Conservation (phyloP, 78 protist genomes). For the Capsaspora owczarzaki region DNA sequence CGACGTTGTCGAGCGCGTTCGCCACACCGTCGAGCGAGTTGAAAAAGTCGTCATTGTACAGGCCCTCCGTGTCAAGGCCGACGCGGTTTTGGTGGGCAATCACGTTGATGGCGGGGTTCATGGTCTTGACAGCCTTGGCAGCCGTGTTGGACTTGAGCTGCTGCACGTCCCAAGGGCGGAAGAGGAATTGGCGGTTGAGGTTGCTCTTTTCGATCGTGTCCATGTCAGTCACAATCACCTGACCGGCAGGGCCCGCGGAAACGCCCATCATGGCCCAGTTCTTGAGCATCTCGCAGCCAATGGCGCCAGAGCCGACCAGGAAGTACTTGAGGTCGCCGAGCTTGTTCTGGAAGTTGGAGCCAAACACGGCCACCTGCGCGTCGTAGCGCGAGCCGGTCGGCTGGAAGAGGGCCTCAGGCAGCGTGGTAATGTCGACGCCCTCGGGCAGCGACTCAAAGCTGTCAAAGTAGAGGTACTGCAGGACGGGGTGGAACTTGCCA, state of each 20-base stretch:
- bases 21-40: constrained; percentile 61
- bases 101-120: constrained; percentile 84
- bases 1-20: constrained; percentile 93
- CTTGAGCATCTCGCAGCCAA: constrained; percentile 97
- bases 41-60: constrained; percentile 86
- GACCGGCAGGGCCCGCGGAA: constrained; percentile 52
- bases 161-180: constrained; percentile 73
- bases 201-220: constrained; percentile 91
- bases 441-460: constrained; percentile 68
- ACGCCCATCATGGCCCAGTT: constrained; percentile 87
- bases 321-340: constrained; percentile 53
- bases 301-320: constrained; percentile 97
- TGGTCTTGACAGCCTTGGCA: constrained; percentile 74
- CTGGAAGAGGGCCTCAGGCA: not conserved
- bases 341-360: constrained; percentile 39
- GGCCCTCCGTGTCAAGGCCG: constrained; percentile 84
- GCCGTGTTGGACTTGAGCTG: constrained; percentile 85
- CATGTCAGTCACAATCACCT: constrained; percentile 86
- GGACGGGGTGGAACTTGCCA: constrained; percentile 88
- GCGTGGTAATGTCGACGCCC: not conserved
- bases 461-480: constrained; percentile 80
- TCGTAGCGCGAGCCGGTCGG: constrained; percentile 74
- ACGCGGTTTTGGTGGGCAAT: constrained; percentile 55
- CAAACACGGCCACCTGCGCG: constrained; percentile 81
- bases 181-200: constrained; percentile 94